A percentile compares a stretch with the other conserved stretches of the same genome.
phyloP scores from a whole-genome alignment of 768 basidiomycete species.

The Mycena sanguinolenta region DNA sequence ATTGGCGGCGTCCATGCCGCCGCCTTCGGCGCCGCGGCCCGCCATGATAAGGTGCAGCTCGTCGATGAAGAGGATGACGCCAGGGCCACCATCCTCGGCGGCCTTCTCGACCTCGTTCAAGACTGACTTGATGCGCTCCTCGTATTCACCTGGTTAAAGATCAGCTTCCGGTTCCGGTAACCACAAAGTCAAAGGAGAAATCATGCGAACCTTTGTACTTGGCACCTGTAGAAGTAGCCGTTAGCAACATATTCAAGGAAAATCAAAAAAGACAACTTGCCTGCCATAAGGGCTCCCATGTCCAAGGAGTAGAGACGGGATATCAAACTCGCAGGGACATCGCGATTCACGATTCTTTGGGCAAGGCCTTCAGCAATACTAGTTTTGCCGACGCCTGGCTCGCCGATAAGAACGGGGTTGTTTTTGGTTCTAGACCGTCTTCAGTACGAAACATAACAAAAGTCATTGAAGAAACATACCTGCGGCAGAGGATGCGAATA shows the following conservation, averaged over 20 bases:
- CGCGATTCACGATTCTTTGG: slow-evolving; percentile 93
- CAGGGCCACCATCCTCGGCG: slow-evolving; percentile 77
- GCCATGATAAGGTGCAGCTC: slow-evolving; percentile 96
- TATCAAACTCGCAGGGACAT: slow-evolving; percentile 84
- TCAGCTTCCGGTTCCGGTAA: slow-evolving; percentile 7
- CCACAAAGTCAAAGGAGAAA: not conserved
- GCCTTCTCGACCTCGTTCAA: slow-evolving; percentile 95
- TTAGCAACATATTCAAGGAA: slow-evolving; percentile 7
- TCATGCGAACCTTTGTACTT: slow-evolving; percentile 80
- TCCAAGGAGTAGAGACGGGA: slow-evolving; percentile 88
- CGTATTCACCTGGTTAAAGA: slow-evolving; percentile 73
- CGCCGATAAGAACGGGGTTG: slow-evolving; percentile 97
- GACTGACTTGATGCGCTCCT: slow-evolving; percentile 94
- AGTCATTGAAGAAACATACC: slow-evolving; percentile 50
- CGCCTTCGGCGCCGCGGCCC: slow-evolving; percentile 83
- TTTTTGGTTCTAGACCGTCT: slow-evolving; percentile 83
- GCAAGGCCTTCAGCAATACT: slow-evolving; percentile 96
- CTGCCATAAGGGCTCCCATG: slow-evolving; percentile 96
- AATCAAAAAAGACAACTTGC: not conserved
- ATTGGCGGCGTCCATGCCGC: slow-evolving; percentile 95
- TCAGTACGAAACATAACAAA: slow-evolving; percentile 14
- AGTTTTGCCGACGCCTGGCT: slow-evolving; percentile 96
- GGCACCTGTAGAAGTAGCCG: slow-evolving; percentile 55
- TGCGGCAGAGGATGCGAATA: slow-evolving; percentile 86
- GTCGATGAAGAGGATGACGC: slow-evolving; percentile 94